Evolutionary conservation across 805 yeast species (phyloP).

Genomic region (Wickerhamiella galacta): DNA sequence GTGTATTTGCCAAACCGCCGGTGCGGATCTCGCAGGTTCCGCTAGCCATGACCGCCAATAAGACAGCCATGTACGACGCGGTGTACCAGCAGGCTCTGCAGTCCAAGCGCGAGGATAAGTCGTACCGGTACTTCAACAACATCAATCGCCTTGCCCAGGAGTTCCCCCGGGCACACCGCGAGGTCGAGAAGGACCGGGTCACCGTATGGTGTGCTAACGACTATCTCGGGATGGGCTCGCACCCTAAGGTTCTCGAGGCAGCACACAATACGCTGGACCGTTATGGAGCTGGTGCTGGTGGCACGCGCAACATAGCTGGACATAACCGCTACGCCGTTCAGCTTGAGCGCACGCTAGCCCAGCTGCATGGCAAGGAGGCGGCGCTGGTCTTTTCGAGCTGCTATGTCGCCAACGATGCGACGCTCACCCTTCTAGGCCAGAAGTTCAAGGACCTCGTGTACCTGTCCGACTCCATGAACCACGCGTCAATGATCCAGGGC

Average conservation of each 20-base stretch:
- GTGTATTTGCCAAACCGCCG: not conserved
- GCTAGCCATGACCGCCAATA: not conserved
- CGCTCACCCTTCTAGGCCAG: conserved; percentile 77
- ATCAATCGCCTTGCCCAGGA: conserved; percentile 89
- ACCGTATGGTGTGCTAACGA: conserved; percentile 99
- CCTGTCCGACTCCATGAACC: conserved; percentile 85
- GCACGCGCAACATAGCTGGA: conserved; percentile 97
- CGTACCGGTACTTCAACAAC: conserved; percentile 92
- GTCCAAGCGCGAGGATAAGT: conserved; percentile 70
- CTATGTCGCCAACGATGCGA: conserved; percentile 93
- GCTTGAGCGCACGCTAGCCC: conserved; percentile 74
- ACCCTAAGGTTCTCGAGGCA: conserved; percentile 49
- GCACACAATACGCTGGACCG: conserved; percentile 69
- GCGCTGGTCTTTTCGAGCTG: conserved; percentile 92
- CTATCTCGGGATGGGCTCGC: conserved; percentile 86
- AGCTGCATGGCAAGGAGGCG: conserved; percentile 85
- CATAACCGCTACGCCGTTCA: conserved; percentile 81
- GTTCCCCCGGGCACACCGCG: conserved; percentile 84
- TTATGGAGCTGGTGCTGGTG: conserved; percentile 99
- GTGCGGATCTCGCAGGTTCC: not conserved
- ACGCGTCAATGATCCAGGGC: conserved; percentile 96
- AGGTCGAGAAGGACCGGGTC: conserved; percentile 60
- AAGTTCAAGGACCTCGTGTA: conserved; percentile 78
- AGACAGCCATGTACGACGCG: conserved; percentile 50
- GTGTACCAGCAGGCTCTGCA: conserved; percentile 48